A percentile compares a stretch with the other conserved stretches of the same genome.
phyloP scores from a whole-genome alignment of 2,329 filamentous ascomycete genomes.

The Ophiostoma sp. region DNA sequence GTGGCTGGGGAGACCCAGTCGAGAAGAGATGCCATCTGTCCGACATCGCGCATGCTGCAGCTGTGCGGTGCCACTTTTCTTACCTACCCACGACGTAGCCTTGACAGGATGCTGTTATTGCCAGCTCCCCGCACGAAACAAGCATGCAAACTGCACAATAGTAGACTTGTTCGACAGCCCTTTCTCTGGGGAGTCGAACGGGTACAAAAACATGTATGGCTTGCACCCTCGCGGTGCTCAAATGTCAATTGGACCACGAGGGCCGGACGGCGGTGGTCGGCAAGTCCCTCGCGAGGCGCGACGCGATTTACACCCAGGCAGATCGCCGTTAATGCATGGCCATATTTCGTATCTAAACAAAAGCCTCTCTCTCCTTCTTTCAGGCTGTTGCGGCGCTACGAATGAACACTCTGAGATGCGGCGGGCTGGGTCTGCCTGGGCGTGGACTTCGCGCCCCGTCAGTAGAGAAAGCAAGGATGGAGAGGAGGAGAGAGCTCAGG shows the following conservation, averaged over 20 bases:
- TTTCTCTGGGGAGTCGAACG: slow-evolving; percentile 47
- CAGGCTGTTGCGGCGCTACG: not conserved
- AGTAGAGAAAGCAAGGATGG: slow-evolving; percentile 14
- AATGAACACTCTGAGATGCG: not conserved
- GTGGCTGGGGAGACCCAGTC: not conserved
- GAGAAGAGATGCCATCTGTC: not conserved
- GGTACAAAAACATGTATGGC: slow-evolving; percentile 56
- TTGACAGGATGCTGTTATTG: not conserved
- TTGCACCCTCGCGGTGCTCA: not conserved
- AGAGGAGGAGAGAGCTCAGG: slow-evolving; percentile 18
- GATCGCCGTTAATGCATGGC: not conserved
- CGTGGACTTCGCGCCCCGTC: slow-evolving; percentile 11
- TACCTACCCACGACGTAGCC: slow-evolving; percentile 20
- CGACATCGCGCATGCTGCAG: slow-evolving; percentile 4
- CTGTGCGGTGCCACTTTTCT: slow-evolving; percentile 7
- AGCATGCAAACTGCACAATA: slow-evolving; percentile 23
- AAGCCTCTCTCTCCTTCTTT: not conserved
- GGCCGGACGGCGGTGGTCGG: slow-evolving; percentile 18
- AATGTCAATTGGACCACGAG: slow-evolving; percentile 32
- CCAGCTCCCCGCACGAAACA: not conserved
- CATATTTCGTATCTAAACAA: not conserved
- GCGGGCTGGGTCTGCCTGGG: not conserved
- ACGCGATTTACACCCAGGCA: not conserved
- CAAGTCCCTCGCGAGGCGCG: slow-evolving; percentile 3
- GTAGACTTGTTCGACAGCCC: slow-evolving; percentile 39